A percentile compares a stretch with the other conserved stretches of the same genome.
Conservation (phyloP, 768 basidiomycete genomes). For the Candolleomyces aberdarensis region DNA sequence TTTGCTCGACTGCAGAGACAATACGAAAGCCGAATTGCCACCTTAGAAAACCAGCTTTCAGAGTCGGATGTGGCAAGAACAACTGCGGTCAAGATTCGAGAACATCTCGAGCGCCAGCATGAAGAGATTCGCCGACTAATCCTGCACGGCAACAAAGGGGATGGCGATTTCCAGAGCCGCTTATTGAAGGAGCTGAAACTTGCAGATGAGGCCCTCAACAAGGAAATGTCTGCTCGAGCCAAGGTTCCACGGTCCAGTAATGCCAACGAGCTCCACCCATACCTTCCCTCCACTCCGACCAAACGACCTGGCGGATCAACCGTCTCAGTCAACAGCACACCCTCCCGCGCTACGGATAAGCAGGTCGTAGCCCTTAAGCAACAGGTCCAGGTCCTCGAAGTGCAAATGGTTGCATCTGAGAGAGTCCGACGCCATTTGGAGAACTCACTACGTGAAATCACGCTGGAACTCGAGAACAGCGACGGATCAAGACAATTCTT, state of each 20-base stretch:
- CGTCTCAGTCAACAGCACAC: constrained; percentile 5
- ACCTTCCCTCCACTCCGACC: constrained; percentile 44
- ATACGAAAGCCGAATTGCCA: constrained; percentile 58
- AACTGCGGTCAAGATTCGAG: constrained; percentile 53
- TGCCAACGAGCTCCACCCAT: constrained; percentile 33
- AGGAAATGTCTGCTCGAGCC: constrained; percentile 44
- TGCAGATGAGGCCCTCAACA: constrained; percentile 54
- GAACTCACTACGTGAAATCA: constrained; percentile 54
- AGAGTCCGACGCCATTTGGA: constrained; percentile 66
- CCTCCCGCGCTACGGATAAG: constrained; percentile 30
- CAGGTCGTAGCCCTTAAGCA: constrained; percentile 53
- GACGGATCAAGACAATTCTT: constrained; percentile 66
- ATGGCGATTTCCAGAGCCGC: constrained; percentile 58
- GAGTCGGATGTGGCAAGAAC: constrained; percentile 50
- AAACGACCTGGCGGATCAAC: constrained; percentile 27
- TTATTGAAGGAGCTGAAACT: constrained; percentile 61
- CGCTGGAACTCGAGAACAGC: constrained; percentile 56
- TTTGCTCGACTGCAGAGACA: constrained; percentile 60
- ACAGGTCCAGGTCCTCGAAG: constrained; percentile 64
- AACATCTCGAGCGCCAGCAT: constrained; percentile 64
- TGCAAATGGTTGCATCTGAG: constrained; percentile 66
- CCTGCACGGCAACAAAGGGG: constrained; percentile 51
- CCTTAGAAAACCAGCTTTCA: constrained; percentile 59
- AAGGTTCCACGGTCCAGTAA: constrained; percentile 30
- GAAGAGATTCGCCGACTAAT: constrained; percentile 71